A percentile compares a stretch with the other conserved stretches of the same genome.
phyloP scores from a whole-genome alignment of 106 monocot species.

The Iris macrosiphon region DNA sequence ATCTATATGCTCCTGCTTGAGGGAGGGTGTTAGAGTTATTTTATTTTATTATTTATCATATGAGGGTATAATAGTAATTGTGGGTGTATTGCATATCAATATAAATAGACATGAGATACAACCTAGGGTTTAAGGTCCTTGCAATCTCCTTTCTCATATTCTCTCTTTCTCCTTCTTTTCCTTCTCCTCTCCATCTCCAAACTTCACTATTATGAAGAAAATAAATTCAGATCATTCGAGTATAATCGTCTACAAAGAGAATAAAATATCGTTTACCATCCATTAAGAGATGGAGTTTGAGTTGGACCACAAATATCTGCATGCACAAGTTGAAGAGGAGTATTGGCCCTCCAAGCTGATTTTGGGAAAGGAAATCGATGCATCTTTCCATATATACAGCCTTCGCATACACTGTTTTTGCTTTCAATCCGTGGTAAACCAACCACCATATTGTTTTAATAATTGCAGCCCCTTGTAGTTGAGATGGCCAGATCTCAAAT shows the following conservation, averaged over 20 bases:
- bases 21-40: no score
- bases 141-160: no score
- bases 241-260: slow-evolving; percentile 3
- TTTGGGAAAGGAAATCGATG: slow-evolving; percentile 5
- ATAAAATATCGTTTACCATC: background rate
- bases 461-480: background rate
- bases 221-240: slow-evolving; percentile 1
- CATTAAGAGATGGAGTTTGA: slow-evolving; percentile 1
- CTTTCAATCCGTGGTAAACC: background rate
- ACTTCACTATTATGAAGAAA: background rate
- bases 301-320: slow-evolving; percentile 11
- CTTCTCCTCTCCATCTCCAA: no score
- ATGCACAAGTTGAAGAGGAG: slow-evolving; percentile 1
- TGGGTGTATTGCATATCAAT: no score
- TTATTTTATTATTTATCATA: no score
- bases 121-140: no score
- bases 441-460: slow-evolving; percentile 4
- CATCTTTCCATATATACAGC: slow-evolving; percentile 9
- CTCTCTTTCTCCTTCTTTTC: no score
- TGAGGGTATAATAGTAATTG: no score
- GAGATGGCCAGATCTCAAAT: slow-evolving; percentile 4
- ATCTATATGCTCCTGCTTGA: no score
- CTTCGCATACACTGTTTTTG: background rate
- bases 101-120: no score
- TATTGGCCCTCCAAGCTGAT: background rate